Base-by-base conservation (phyloP, 2,329 filamentous ascomycete genomes). In the Fusarium clavum region DNA sequence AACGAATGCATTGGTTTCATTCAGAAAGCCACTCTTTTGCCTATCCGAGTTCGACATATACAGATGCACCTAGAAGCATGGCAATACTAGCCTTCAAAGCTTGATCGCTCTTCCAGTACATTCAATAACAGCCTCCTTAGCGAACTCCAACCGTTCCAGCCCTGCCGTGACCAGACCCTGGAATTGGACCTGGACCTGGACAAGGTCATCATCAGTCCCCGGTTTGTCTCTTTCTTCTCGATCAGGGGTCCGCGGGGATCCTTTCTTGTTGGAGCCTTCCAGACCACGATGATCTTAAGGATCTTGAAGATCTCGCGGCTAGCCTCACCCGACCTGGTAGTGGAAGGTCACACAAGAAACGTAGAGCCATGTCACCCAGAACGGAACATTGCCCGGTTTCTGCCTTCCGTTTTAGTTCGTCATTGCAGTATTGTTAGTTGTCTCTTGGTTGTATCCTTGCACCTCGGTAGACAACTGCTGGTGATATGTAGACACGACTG, bases 161-260 rank as follows among this genome's bases (percentile, higher is more conserved):
- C 40, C 38, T 52, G n/a, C 34, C 53, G 22, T 51, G 46, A 20
- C 34, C 18, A 38, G 34, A 38, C 34, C 34, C 34, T 38, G 34
- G 34, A 12, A 38, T 38, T 51, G 32, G 30, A 45, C 29, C 49
- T 54, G 38, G 63, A 25, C 51, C 44, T 57, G 32, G 18, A 38
- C 34, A 38, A 38, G 34, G 34, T 40, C 32, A 44, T 54, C 47
- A 38, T 40, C 48, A 30, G 44, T 61, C 48, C 62, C 55, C 7
- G 91, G 77, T 10, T 87, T 86, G 16, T 90, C 79, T 24, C 87
- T 83, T 76, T 82, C 51, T 38, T 57, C 67, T 63, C 64, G 64
- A 46, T 63, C 68, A 62, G 72, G 73, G 46, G 66, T 71, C 62
- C 64, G 69, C 40, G 73, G 72, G 29, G 69, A 76, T 57, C 76